phyloP scores from a whole-genome alignment of 1,284 basidiomycete genomes.

The Hemileia vastatrix region DNA sequence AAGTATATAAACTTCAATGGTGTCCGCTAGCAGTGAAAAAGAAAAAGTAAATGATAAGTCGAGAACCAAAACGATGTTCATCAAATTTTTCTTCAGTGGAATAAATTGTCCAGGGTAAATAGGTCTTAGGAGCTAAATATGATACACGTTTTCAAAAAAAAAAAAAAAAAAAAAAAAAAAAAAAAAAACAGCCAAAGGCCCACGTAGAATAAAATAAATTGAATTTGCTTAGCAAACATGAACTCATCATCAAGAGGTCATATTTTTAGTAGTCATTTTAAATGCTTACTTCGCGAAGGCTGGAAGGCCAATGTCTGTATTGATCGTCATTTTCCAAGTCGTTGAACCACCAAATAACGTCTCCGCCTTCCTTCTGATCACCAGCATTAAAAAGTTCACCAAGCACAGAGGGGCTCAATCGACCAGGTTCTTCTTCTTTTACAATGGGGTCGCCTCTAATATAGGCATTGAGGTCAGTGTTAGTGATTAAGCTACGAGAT shows the following conservation, averaged over 20 bases:
- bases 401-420: slow-evolving; percentile 52
- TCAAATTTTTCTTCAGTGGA: slow-evolving; percentile 60
- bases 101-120: slow-evolving; percentile 68
- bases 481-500: slow-evolving; percentile 50
- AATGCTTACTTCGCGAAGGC: slow-evolving; percentile 50
- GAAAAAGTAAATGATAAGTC: slow-evolving; percentile 61
- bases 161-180: no score
- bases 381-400: slow-evolving; percentile 78
- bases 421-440: slow-evolving; percentile 48
- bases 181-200: neutral
- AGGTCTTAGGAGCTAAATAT: slow-evolving; percentile 57
- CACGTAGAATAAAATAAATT: neutral
- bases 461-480: slow-evolving; percentile 26
- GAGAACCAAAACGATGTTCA: slow-evolving; percentile 66
- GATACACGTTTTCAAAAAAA: neutral
- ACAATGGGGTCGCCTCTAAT: slow-evolving; percentile 17
- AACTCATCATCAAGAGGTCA: slow-evolving; percentile 18
- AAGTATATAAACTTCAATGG: slow-evolving; percentile 60
- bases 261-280: slow-evolving; percentile 25
- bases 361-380: slow-evolving; percentile 68
- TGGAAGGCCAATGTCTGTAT: slow-evolving; percentile 52
- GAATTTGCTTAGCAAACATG: slow-evolving; percentile 16
- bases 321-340: slow-evolving; percentile 73
- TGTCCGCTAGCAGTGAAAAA: slow-evolving; percentile 56
- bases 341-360: slow-evolving; percentile 74